Evolutionary conservation across 495 filamentous ascomycete species (phyloP).

Genomic region (Filosporella fistucella): DNA sequence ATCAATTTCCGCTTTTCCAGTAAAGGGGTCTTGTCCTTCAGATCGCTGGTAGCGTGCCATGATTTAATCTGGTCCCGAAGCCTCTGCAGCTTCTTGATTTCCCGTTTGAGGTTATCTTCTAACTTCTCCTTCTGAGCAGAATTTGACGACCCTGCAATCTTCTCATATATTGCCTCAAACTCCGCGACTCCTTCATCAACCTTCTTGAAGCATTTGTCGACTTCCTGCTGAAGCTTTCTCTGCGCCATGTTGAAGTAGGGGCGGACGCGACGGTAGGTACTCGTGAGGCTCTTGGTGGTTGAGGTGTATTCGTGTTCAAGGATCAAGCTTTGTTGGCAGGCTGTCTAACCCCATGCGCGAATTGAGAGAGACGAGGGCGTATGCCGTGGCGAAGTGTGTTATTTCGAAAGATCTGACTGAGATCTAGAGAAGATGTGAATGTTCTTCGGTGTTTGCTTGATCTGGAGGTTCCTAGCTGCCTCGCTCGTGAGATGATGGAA

Average conservation of each 20-base stretch:
- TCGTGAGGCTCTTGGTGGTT: conserved; percentile 1
- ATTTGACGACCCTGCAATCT: conserved; percentile 86
- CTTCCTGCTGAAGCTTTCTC: conserved; percentile 92
- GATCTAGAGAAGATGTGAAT: background rate
- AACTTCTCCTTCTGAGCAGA: conserved; percentile 95
- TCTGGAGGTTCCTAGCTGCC: background rate
- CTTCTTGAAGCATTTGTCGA: conserved; percentile 98
- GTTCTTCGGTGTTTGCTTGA: background rate
- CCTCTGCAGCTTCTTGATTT: conserved; percentile 99
- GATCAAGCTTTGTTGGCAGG: conserved; percentile 12
- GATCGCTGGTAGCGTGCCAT: conserved; percentile 95
- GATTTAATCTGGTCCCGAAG: conserved; percentile 98
- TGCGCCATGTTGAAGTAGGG: conserved; percentile 63
- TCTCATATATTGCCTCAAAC: conserved; percentile 93
- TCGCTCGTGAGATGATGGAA: background rate
- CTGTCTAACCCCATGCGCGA: conserved; percentile 13
- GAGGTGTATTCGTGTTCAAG: conserved; percentile 18
- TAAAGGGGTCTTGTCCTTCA: conserved; percentile 96
- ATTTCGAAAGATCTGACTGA: conserved; percentile 6
- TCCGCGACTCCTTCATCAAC: conserved; percentile 85
- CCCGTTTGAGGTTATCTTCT: conserved; percentile 94
- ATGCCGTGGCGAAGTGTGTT: conserved; percentile 1
- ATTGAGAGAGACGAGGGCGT: background rate
- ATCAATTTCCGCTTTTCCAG: conserved; percentile 91
- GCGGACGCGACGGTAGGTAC: too few relatives aligned